Evolutionary conservation across 2,329 filamentous ascomycete species (phyloP).

Genomic region (Calycina marina): DNA sequence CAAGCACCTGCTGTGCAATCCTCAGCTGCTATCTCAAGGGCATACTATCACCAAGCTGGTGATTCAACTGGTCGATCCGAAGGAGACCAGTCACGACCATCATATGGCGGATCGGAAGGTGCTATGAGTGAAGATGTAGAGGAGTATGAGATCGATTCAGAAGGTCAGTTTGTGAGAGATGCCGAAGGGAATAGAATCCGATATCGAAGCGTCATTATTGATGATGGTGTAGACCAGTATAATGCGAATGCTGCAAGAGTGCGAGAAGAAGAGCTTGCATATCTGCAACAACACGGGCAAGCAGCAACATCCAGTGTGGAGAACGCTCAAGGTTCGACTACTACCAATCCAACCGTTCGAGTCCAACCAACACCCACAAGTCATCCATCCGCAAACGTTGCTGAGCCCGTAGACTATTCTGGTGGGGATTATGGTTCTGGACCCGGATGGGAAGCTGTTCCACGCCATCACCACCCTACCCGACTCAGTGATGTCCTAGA

Average conservation of each 20-base stretch:
- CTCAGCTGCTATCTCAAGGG: conserved; percentile 23
- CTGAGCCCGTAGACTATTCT: conserved; percentile 42
- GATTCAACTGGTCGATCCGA: conserved; percentile 11
- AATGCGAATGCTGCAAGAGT: conserved; percentile 29
- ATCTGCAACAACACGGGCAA: conserved; percentile 14
- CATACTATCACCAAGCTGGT: conserved; percentile 31
- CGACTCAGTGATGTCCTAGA: conserved; percentile 79
- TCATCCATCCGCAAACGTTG: conserved; percentile 7
- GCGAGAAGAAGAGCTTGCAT: conserved; percentile 16
- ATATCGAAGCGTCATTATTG: conserved; percentile 31
- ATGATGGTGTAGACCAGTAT: conserved; percentile 40
- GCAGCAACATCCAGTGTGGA: conserved; percentile 14
- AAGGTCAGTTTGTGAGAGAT: conserved; percentile 47
- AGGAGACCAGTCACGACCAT: conserved; percentile 31
- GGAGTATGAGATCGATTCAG: conserved; percentile 52
- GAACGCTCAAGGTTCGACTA: conserved; percentile 14
- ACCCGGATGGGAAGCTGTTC: conserved; percentile 61
- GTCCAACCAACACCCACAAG: conserved; percentile 6
- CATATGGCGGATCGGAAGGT: conserved; percentile 33
- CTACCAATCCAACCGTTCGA: conserved; percentile 7
- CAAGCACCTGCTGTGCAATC: conserved; percentile 30
- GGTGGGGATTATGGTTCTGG: conserved; percentile 49
- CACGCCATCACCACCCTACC: conserved; percentile 75
- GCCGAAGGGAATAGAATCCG: conserved; percentile 43
- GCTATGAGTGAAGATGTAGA: conserved; percentile 55